Conservation (phyloP, 352 stramenopile genomes). For the Pythium chondricola region DNA sequence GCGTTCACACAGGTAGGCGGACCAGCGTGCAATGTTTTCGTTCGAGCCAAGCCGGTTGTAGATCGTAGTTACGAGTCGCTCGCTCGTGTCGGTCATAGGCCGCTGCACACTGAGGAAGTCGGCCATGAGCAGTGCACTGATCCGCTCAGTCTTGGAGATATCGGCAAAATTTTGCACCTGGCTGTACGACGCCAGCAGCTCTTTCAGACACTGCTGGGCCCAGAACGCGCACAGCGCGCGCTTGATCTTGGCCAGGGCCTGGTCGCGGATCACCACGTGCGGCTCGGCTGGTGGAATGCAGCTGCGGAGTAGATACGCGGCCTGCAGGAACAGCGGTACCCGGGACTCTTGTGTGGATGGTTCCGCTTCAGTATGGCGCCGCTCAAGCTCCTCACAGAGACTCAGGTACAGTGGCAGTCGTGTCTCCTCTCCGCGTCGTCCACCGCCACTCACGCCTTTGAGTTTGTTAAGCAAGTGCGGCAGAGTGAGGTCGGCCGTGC, state of each 20-base stretch:
- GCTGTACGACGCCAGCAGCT: slow-evolving; percentile 36
- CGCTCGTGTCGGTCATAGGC: slow-evolving; percentile 23
- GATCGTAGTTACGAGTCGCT: slow-evolving; percentile 45
- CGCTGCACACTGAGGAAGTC: slow-evolving; percentile 71
- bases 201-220: slow-evolving; percentile 49
- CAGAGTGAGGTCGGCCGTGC: slow-evolving; percentile 40
- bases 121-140: slow-evolving; percentile 65
- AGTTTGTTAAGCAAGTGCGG: slow-evolving; percentile 55
- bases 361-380: slow-evolving; percentile 19
- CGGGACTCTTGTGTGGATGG: not conserved
- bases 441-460: slow-evolving; percentile 20
- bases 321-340: slow-evolving; percentile 46
- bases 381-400: slow-evolving; percentile 52
- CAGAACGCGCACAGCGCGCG: slow-evolving; percentile 52
- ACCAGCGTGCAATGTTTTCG: slow-evolving; percentile 39
- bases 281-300: slow-evolving; percentile 48
- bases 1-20: slow-evolving; percentile 27
- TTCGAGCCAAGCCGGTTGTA: slow-evolving; percentile 53
- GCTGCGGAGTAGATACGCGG: slow-evolving; percentile 48
- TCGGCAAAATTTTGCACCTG: slow-evolving; percentile 53
- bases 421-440: slow-evolving; percentile 14
- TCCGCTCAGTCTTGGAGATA: slow-evolving; percentile 31
- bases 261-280: slow-evolving; percentile 32
- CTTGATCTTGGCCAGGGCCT: slow-evolving; percentile 30
- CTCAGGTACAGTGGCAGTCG: slow-evolving; percentile 54